A percentile compares a stretch with the other conserved stretches of the same genome.
These are phyloP conservation scores for Glomus cerebriforme DNA, from an alignment of 192 early-diverging fungal species.

Conservation along the genomic window DNA sequence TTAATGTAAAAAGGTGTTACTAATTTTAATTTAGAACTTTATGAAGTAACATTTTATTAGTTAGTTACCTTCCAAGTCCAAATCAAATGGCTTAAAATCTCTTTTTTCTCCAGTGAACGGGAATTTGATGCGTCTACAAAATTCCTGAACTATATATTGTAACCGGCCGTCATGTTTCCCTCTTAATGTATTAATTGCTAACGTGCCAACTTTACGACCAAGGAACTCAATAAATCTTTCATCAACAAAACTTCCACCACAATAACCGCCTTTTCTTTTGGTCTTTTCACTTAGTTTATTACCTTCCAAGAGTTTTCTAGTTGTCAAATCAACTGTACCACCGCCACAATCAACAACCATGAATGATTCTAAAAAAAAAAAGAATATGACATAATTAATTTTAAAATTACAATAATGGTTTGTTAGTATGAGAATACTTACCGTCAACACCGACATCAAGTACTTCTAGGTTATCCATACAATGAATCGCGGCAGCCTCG, in stretches of 20 bases:
- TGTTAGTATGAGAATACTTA: too few species aligned
- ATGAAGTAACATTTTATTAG: too few species aligned
- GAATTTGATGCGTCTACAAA: not conserved
- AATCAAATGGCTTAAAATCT: not conserved
- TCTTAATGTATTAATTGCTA: not conserved
- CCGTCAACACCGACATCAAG: not conserved
- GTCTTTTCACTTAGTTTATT: constrained; percentile 46
- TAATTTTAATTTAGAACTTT: too few species aligned
- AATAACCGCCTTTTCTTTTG: constrained; percentile 46
- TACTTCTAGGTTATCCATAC: not conserved
- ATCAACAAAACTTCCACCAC: constrained; percentile 52
- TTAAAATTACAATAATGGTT: too few species aligned
- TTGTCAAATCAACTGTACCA: constrained; percentile 45
- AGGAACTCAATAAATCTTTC: constrained; percentile 17
- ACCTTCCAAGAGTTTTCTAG: not conserved
- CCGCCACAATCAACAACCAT: constrained; percentile 47
- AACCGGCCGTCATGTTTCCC: not conserved
- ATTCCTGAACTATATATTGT: not conserved
- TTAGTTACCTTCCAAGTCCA: not conserved
- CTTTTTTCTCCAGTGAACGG: not conserved
- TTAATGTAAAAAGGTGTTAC: too few species aligned
- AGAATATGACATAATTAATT: too few species aligned
- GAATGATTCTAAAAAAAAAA: constrained; percentile 2
- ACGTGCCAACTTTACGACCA: too few species aligned
- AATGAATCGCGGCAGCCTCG: constrained; percentile 6